Conservation (phyloP, 371 early-diverging fungal genomes). For the Paraphysoderma sedebokerense region DNA sequence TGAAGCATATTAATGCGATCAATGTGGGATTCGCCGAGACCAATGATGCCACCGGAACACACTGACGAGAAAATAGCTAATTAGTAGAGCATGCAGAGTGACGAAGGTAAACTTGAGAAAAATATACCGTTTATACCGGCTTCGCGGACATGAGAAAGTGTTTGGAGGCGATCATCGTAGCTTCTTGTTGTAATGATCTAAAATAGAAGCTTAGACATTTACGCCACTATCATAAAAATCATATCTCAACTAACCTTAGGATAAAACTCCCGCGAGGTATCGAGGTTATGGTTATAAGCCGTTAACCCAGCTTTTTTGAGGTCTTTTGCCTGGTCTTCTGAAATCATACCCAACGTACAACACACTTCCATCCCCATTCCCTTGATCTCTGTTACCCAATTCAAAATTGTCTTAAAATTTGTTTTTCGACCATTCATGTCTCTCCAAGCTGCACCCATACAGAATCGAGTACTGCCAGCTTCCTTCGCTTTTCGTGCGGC, state of each 20-base stretch:
- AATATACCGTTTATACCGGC: slow-evolving; percentile 67
- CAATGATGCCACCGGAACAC: slow-evolving; percentile 82
- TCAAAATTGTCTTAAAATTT: slow-evolving; percentile 62
- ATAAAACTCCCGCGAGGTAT: slow-evolving; percentile 15
- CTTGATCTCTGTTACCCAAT: slow-evolving; percentile 60
- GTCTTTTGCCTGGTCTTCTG: slow-evolving; percentile 49
- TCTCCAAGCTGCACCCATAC: slow-evolving; percentile 80
- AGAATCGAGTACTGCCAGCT: slow-evolving; percentile 59
- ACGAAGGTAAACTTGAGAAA: too few species aligned
- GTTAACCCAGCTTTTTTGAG: slow-evolving; percentile 71
- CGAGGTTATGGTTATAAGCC: slow-evolving; percentile 81
- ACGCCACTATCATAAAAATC: neutral
- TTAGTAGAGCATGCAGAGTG: too few species aligned
- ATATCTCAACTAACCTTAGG: neutral
- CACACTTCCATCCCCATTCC: slow-evolving; percentile 85
- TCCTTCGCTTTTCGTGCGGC: slow-evolving; percentile 66
- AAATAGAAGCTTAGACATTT: neutral
- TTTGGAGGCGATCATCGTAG: slow-evolving; percentile 64
- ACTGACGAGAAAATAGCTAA: too few species aligned
- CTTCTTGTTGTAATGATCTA: slow-evolving; percentile 64
- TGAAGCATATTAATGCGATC: slow-evolving; percentile 65
- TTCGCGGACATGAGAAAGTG: slow-evolving; percentile 54
- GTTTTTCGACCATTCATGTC: slow-evolving; percentile 63
- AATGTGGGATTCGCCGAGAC: slow-evolving; percentile 53
- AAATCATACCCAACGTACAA: slow-evolving; percentile 75